A percentile compares a stretch with the other conserved stretches of the same genome.
Evolutionary conservation across 73 alveolate species (phyloP).

Genomic region (Paramecium sonneborni): DNA sequence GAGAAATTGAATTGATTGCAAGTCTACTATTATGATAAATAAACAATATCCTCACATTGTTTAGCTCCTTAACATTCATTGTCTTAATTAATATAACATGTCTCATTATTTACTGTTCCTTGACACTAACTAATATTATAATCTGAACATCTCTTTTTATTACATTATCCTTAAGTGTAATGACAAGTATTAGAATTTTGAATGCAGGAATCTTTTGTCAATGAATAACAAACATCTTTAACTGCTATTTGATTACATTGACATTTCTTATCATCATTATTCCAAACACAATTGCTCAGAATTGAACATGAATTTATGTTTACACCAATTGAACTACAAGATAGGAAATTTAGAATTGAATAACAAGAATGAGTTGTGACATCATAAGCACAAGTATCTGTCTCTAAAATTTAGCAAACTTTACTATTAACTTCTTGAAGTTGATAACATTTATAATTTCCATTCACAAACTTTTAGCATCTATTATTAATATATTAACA

Average conservation of each 20-base stretch:
- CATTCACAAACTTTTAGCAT: not conserved
- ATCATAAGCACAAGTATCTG: slow-evolving; percentile 48
- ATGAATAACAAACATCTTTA: not conserved
- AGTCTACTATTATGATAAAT: not conserved
- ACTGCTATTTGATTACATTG: not conserved
- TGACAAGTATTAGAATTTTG: not conserved
- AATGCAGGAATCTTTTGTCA: not conserved
- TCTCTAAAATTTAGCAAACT: not conserved
- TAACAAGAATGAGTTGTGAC: not conserved
- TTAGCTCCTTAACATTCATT: slow-evolving; percentile 38
- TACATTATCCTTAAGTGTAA: not conserved
- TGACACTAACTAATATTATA: not conserved
- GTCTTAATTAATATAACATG: not conserved
- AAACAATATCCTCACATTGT: slow-evolving; percentile 49
- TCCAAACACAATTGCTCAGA: not conserved
- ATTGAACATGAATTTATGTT: not conserved
- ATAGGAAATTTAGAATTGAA: not conserved
- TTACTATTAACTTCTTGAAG: not conserved
- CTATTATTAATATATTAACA: not conserved
- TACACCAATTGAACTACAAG: slow-evolving; percentile 34
- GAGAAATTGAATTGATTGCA: not conserved
- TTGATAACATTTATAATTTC: not conserved
- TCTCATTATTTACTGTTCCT: not conserved
- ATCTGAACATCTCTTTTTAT: not conserved
- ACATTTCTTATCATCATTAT: slow-evolving; percentile 2